Evolutionary conservation across 106 monocot genomes (phyloP), one percentile per base, ranked within the genome.

Genomic region (Alisma plantagoaquatica): DNA sequence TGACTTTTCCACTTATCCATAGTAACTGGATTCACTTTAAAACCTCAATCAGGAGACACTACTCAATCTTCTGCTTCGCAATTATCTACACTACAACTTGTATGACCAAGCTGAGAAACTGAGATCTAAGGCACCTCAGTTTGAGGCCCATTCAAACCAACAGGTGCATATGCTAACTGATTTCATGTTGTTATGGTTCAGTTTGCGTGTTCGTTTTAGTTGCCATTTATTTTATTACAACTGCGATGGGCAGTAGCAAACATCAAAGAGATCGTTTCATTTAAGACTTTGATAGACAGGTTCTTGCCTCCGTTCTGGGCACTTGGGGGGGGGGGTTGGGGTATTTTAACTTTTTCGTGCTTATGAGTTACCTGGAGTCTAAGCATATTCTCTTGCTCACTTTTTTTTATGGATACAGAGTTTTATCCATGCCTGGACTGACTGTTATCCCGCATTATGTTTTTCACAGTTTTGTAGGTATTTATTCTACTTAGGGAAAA

Each of bases 71-170:
- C 71, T 99, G 29, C 98, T 99, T 49, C 82, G 90, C 63, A 99
- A 99, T 67, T 99, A 99, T 49, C 98, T 99, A n/a, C 98, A 99
- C 44, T 90, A 99, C 67, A 99, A 99, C 69, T 76, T 99, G 31
- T 99, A 90, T 47, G 90, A 90, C 43, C 90, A 90, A 49, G 90
- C 98, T 45, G 98, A 99, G 60, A 99, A 99, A 46, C 77, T 99
- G 29, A 81, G 98, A 45, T 99, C 98, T 27, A 99, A 90, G 62
- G 98, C 90, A 56, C 98, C 90, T 17, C 74, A 75, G 28, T 91
- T 99, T 69, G 90, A 90, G 60, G 90, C 98, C 26, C 98, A 91
- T 49, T 99, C 98, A 27, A 99, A 90, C 66, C 98, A 90, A 61
- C 98, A 99, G 77, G 96, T 60, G 33, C 35, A 14, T 6, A 7